Evolutionary conservation across 176 grass and related monocot genomes (phyloP).

Genomic region (Carex cristatella): DNA sequence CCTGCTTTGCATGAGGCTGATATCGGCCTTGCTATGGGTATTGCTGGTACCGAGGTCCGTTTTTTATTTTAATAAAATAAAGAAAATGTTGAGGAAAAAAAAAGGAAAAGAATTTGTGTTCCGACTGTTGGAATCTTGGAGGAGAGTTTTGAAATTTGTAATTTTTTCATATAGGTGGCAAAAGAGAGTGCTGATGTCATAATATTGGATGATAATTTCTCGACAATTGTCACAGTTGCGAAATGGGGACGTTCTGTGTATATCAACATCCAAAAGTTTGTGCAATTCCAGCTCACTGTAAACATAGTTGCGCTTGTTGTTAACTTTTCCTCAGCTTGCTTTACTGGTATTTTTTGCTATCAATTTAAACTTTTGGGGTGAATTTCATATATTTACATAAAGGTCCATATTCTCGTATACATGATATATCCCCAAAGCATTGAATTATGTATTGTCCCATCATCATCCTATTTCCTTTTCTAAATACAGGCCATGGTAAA

Average conservation of each 20-base stretch:
- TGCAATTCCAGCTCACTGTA: conserved; percentile 90
- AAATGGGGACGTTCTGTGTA: conserved; percentile 94
- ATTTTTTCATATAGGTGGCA: conserved; percentile 54
- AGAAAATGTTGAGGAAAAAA: background rate
- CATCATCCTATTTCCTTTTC: background rate
- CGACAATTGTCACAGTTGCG: conserved; percentile 80
- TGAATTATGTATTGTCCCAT: background rate
- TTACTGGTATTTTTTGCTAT: conserved; percentile 47
- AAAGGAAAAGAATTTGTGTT: background rate
- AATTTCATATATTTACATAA: background rate
- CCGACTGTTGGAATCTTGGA: background rate
- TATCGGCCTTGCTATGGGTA: conserved; percentile 98
- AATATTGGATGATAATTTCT: conserved; percentile 92
- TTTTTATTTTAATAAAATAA: background rate
- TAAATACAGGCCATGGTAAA: no score
- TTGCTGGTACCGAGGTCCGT: conserved; percentile 87
- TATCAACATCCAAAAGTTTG: conserved; percentile 94
- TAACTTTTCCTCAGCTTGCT: conserved; percentile 75
- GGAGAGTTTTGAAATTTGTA: background rate
- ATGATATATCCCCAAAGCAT: background rate
- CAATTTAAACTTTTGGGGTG: background rate
- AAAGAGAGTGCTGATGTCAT: conserved; percentile 94
- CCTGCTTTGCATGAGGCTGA: conserved; percentile 90
- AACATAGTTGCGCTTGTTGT: conserved; percentile 74
- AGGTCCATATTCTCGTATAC: background rate